Base-by-base conservation (phyloP, 805 yeast species). In the Metschnikowia cerradonensis region DNA sequence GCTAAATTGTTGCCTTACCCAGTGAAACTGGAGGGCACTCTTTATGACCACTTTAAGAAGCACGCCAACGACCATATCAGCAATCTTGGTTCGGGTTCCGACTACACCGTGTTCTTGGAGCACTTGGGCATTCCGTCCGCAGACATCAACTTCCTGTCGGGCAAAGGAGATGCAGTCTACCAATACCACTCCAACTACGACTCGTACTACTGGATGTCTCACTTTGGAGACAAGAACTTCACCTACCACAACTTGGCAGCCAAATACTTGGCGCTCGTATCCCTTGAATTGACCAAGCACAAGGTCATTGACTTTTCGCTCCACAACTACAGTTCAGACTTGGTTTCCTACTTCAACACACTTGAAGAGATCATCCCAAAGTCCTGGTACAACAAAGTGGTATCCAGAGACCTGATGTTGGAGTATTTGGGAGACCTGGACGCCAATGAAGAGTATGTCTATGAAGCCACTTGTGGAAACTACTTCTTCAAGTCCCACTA, bases 81-180 rank as follows among this genome's bases (percentile, higher is more conserved):
- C 2, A 60, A 69, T 19, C 51, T 58, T 49, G 60, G 60, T 7
- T 55, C 59, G 5, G 60, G 60, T 11, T 55, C 84, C 1, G 86
- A 81, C 60, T 78, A 72, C 59, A 73, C 80, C 2, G 81, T 81
- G 8, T 83, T 84, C 57, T 88, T 84, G 63, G 79, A 79, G 58
- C 83, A 81, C 60, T 63, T 84, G 55, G 91, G 90, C 5, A 78
- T 86, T 37, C 88, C 91, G 1, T 76, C 86, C 0, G 73, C 81
- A 10, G 63, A 71, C 72, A 11, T 56, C 11, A 52, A 80, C 7
- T 45, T 59, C 69, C 62, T 61, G 39, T 62, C 69, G 45, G 67
- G 65, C 2, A 49, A 54, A 10, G 56, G 58, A 3, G 84, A 81
- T 61, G 77, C 85, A 4, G 70, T 82, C n/a, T 76, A 76, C 49